phyloP scores from a whole-genome alignment of 257 asterid genomes.

The Buddleja alternifolia region DNA sequence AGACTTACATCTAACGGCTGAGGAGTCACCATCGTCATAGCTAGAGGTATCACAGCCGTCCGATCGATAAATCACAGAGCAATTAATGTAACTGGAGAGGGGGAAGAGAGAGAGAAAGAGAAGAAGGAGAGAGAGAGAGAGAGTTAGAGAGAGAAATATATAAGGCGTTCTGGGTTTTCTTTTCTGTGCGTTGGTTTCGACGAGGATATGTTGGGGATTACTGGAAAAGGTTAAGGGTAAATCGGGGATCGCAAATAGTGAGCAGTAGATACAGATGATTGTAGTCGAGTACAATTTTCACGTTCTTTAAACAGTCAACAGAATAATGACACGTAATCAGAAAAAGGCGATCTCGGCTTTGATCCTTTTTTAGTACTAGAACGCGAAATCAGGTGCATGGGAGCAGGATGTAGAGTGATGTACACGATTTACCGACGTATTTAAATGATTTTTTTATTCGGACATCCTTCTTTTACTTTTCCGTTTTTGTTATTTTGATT shows the following conservation, averaged over 20 bases:
- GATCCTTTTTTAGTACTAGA: background rate
- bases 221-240: constrained; percentile 28
- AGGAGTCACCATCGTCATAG: constrained; percentile 85
- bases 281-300: background rate
- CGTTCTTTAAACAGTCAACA: background rate
- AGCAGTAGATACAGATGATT: background rate
- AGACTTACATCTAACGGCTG: constrained; percentile 79
- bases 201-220: constrained; percentile 37
- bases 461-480: too few relatives aligned
- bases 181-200: constrained; percentile 35
- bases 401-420: constrained; percentile 10
- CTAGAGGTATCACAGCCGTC: constrained; percentile 43
- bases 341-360: background rate
- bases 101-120: constrained; percentile 11
- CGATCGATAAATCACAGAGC: constrained; percentile 54
- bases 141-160: constrained; percentile 35
- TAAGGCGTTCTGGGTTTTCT: constrained; percentile 38
- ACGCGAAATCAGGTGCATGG: background rate
- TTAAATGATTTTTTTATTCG: too few relatives aligned
- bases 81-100: constrained; percentile 26
- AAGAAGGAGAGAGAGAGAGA: constrained; percentile 14
- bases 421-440: too few relatives aligned
- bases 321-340: background rate
- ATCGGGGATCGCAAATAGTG: constrained; percentile 24
- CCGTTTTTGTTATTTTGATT: background rate